Evolutionary conservation across 2,329 filamentous ascomycete genomes (phyloP).

Genomic region (Fusarium haematococcum): DNA sequence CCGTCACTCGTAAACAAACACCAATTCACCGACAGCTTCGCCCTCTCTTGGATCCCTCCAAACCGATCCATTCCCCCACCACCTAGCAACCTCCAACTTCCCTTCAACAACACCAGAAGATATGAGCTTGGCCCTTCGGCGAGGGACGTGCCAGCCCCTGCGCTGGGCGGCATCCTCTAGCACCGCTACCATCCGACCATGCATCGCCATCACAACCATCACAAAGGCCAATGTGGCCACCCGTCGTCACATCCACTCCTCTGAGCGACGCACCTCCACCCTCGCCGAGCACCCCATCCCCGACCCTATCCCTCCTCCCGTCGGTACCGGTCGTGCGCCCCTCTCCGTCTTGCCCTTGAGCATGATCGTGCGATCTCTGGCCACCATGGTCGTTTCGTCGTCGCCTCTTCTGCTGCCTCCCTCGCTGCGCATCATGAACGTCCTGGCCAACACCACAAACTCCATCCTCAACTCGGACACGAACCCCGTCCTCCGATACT

Average conservation of each 20-base stretch:
- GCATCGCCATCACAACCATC: constrained; percentile 37
- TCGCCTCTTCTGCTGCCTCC: constrained; percentile 76
- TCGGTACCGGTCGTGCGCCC: constrained; percentile 53
- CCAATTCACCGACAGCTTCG: constrained; percentile 8
- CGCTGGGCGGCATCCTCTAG: constrained; percentile 37
- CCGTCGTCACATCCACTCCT: constrained; percentile 52
- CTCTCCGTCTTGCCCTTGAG: constrained; percentile 75
- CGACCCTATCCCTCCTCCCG: constrained; percentile 45
- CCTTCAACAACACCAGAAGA: constrained; percentile 13
- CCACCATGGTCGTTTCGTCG: constrained; percentile 77
- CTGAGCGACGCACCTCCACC: constrained; percentile 52
- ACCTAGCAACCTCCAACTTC: constrained; percentile 10
- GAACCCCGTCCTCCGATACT: constrained; percentile 76
- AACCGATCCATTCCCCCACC: constrained; percentile 21
- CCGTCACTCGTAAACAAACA: constrained; percentile 24
- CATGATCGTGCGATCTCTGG: constrained; percentile 75
- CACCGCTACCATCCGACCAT: constrained; percentile 32
- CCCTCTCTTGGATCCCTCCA: constrained; percentile 37
- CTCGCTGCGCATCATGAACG: constrained; percentile 75
- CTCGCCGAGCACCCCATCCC: constrained; percentile 48
- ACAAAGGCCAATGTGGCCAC: constrained; percentile 25
- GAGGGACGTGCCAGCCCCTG: constrained; percentile 43
- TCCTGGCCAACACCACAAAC: constrained; percentile 76
- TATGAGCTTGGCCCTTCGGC: constrained; percentile 44
- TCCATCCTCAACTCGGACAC: constrained; percentile 78